Percentiles rank a stretch among this genome's conserved stretches.
These are phyloP conservation scores for Calonectria henricotiae DNA, from an alignment of 2,329 filamentous ascomycete species.

Conservation along the genomic window DNA sequence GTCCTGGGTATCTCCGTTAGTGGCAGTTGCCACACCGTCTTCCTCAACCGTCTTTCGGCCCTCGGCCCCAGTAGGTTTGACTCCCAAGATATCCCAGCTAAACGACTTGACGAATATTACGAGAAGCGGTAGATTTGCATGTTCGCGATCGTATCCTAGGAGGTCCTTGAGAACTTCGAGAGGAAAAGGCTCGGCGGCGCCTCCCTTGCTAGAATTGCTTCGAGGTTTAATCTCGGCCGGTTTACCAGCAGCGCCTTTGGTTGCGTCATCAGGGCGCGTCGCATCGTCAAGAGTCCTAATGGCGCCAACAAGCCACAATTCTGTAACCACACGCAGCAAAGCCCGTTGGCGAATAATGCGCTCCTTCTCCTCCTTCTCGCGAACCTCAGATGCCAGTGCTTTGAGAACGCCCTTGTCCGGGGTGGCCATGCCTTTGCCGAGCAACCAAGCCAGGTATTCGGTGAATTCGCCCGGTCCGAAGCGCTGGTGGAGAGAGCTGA, in stretches of 20 bases:
- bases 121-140: slow-evolving; percentile 90
- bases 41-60: slow-evolving; percentile 89
- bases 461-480: slow-evolving; percentile 95
- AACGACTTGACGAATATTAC: slow-evolving; percentile 98
- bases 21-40: slow-evolving; percentile 74
- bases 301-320: slow-evolving; percentile 94
- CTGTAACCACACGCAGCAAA: slow-evolving; percentile 90
- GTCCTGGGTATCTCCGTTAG: slow-evolving; percentile 61
- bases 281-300: slow-evolving; percentile 84
- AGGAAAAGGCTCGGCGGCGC: slow-evolving; percentile 89
- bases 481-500: slow-evolving; percentile 95
- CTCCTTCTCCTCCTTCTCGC: slow-evolving; percentile 97
- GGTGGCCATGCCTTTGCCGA: slow-evolving; percentile 91
- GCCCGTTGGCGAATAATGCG: slow-evolving; percentile 88
- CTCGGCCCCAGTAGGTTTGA: slow-evolving; percentile 80
- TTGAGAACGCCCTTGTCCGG: slow-evolving; percentile 91
- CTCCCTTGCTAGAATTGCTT: slow-evolving; percentile 70
- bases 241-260: slow-evolving; percentile 76
- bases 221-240: slow-evolving; percentile 73
- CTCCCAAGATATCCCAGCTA: slow-evolving; percentile 93
- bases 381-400: slow-evolving; percentile 82
- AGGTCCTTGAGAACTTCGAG: slow-evolving; percentile 98
- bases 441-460: slow-evolving; percentile 90
- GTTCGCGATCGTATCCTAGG: slow-evolving; percentile 92
- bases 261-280: slow-evolving; percentile 75